Evolutionary conservation across 257 asterid genomes (phyloP).

Genomic region (Datura wrightii): DNA sequence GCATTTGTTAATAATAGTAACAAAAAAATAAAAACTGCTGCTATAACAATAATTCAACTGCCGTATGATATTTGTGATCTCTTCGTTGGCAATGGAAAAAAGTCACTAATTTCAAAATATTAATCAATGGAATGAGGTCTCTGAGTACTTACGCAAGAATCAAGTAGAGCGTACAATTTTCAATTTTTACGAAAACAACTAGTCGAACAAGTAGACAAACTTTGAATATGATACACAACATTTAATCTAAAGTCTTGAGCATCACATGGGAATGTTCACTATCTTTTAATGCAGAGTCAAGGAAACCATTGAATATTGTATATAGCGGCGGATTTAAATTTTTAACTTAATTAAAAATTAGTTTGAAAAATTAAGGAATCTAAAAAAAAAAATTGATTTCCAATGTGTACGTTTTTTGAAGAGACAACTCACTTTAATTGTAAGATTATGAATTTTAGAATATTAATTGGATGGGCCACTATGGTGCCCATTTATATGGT

Average conservation of each 20-base stretch:
- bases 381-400: neutral
- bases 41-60: too few relatives aligned
- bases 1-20: too few relatives aligned
- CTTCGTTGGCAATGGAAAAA: neutral
- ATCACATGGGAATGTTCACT: constrained; percentile 19
- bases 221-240: neutral
- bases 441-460: too few relatives aligned
- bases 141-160: neutral
- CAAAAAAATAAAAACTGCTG: neutral
- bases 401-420: neutral
- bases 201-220: neutral
- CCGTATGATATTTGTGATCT: too few relatives aligned
- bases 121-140: neutral
- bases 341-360: neutral
- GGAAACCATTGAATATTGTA: constrained; percentile 6
- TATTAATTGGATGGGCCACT: too few relatives aligned
- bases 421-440: neutral
- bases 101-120: neutral
- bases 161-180: neutral
- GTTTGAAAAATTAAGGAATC: neutral
- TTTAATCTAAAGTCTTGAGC: neutral
- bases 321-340: neutral
- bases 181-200: neutral
- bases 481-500: too few relatives aligned
- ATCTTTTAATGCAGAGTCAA: neutral